These are phyloP conservation scores for Apophysomyces sp. DNA, from an alignment of 371 early-diverging fungal species.

Conservation along the genomic window DNA sequence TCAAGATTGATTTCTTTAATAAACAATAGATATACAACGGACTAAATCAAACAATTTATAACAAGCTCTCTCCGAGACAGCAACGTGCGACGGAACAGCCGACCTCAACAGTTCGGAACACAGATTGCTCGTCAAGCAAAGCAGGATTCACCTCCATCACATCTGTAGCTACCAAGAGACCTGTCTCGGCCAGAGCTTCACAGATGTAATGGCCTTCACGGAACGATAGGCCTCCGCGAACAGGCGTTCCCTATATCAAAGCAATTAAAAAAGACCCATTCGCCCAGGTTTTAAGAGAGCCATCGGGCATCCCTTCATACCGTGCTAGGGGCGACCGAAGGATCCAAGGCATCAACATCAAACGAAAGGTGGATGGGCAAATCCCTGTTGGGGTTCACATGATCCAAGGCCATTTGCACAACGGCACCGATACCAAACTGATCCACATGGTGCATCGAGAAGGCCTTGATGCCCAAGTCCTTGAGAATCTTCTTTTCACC, in stretches of 20 bases:
- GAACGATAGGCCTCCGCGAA: conserved; percentile 95
- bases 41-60: conserved; percentile 26
- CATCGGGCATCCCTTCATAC: conserved; percentile 86
- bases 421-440: conserved; percentile 92
- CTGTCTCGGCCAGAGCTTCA: conserved; percentile 90
- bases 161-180: conserved; percentile 89
- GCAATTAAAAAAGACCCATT: too few relatives aligned
- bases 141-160: conserved; percentile 94
- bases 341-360: conserved; percentile 96
- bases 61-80: conserved; percentile 77
- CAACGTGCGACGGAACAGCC: conserved; percentile 85
- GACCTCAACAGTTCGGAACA: conserved; percentile 83
- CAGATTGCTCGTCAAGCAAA: conserved; percentile 69
- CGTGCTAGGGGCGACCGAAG: conserved; percentile 91
- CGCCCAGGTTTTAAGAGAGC: too few relatives aligned
- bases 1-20: too few relatives aligned
- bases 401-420: conserved; percentile 91
- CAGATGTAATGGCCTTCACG: conserved; percentile 90
- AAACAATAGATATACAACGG: not conserved
- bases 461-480: conserved; percentile 85
- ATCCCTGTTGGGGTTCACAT: conserved; percentile 80
- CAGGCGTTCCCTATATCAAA: conserved; percentile 77
- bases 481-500: conserved; percentile 85
- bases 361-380: conserved; percentile 91
- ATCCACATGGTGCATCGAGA: conserved; percentile 97